Conservation (phyloP, 495 filamentous ascomycete genomes). For the Penicillium robsamsonii region DNA sequence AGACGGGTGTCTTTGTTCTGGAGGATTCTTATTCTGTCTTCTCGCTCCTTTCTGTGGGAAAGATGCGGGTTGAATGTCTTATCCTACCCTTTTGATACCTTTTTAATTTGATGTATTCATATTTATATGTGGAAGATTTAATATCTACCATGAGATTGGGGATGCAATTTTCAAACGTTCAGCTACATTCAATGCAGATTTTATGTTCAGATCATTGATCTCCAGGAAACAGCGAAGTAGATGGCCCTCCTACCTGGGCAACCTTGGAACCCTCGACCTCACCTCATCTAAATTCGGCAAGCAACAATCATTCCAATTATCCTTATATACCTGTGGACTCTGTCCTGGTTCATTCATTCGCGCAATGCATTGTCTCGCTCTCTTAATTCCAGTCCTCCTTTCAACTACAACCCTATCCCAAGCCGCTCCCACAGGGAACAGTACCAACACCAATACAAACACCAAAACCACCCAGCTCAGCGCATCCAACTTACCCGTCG, state of each 20-base stretch:
- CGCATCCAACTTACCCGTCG: slow-evolving; percentile 45
- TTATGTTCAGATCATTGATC: neutral
- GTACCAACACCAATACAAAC: neutral
- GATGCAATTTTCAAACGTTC: slow-evolving; percentile 1
- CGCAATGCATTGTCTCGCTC: slow-evolving; percentile 12
- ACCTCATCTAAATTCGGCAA: neutral
- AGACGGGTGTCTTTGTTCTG: slow-evolving; percentile 9
- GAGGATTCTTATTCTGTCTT: slow-evolving; percentile 21
- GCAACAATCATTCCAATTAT: neutral
- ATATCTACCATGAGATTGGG: neutral
- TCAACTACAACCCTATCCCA: slow-evolving; percentile 6
- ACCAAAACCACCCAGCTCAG: neutral
- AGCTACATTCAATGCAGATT: neutral
- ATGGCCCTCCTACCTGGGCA: neutral
- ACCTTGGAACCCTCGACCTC: neutral
- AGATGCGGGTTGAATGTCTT: slow-evolving; percentile 22
- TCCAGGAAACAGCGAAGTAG: slow-evolving; percentile 5
- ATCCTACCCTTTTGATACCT: slow-evolving; percentile 28
- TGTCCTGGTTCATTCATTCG: neutral
- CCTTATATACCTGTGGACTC: neutral
- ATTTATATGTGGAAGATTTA: slow-evolving; percentile 11
- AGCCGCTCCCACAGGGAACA: neutral
- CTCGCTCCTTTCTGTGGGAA: slow-evolving; percentile 4
- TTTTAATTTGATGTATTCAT: slow-evolving; percentile 28
- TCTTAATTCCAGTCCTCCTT: slow-evolving; percentile 8